Evolutionary conservation across 2,329 filamentous ascomycete species (phyloP).

Genomic region (Botrytis tulipae): DNA sequence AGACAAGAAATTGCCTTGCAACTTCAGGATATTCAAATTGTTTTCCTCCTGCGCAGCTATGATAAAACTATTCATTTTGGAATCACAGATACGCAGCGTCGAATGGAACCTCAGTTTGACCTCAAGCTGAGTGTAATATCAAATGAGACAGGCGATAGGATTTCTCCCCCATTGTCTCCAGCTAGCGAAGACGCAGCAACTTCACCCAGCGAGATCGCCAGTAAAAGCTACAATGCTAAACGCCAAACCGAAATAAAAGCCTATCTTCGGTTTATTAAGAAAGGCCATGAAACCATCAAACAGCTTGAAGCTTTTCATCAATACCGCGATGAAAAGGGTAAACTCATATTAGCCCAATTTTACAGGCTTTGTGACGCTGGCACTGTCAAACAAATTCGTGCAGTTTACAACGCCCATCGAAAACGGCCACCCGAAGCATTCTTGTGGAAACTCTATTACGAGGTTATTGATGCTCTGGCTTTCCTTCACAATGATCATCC

Average conservation of each 20-base stretch:
- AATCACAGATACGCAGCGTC: not conserved
- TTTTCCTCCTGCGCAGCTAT: not conserved
- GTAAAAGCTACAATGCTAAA: slow-evolving; percentile 4
- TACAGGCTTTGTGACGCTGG: slow-evolving; percentile 10
- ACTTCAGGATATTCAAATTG: not conserved
- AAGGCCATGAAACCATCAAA: not conserved
- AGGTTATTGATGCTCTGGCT: not conserved
- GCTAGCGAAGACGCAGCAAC: not conserved
- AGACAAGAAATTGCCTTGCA: not conserved
- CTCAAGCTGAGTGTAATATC: not conserved
- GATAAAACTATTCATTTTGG: not conserved
- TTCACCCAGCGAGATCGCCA: not conserved
- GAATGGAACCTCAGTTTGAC: not conserved
- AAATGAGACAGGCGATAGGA: not conserved
- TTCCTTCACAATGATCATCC: slow-evolving; percentile 18
- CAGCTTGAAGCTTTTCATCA: slow-evolving; percentile 11
- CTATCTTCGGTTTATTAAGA: slow-evolving; percentile 11
- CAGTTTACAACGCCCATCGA: not conserved
- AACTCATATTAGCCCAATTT: not conserved
- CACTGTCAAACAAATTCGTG: not conserved
- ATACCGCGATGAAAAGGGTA: not conserved
- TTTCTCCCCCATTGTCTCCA: not conserved
- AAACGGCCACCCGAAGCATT: not conserved
- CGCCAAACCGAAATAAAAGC: not conserved
- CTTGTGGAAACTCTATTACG: slow-evolving; percentile 1